These are phyloP conservation scores for Penicillium sp. DNA, from an alignment of 2,329 filamentous ascomycete genomes.

Conservation along the genomic window DNA sequence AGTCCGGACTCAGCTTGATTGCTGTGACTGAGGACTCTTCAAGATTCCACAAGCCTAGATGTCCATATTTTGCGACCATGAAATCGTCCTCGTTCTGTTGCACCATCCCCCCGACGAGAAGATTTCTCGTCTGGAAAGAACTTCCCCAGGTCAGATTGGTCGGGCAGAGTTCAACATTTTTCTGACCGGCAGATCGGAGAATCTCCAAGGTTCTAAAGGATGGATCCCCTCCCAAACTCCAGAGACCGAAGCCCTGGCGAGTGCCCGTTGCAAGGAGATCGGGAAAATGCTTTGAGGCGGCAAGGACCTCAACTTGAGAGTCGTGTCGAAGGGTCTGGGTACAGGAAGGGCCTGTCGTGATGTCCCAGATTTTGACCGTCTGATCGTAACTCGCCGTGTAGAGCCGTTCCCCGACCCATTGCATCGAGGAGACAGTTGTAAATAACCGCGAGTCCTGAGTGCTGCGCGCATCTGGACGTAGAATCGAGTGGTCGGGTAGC, in stretches of 20 bases:
- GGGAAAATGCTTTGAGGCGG: conserved; percentile 44
- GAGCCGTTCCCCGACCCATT: conserved; percentile 54
- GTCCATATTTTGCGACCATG: conserved; percentile 51
- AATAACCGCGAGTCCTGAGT: conserved; percentile 58
- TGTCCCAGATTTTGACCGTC: conserved; percentile 62
- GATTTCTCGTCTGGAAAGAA: conserved; percentile 39
- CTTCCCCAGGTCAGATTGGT: conserved; percentile 56
- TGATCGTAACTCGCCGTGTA: conserved; percentile 62
- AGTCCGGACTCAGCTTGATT: conserved; percentile 50
- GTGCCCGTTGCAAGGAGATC: conserved; percentile 55
- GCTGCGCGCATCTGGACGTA: conserved; percentile 46
- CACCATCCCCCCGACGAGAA: conserved; percentile 61
- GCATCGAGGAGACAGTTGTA: conserved; percentile 59
- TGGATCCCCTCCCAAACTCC: conserved; percentile 32
- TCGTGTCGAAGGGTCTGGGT: conserved; percentile 48
- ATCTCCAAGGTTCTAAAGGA: conserved; percentile 34
- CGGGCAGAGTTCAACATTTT: conserved; percentile 43
- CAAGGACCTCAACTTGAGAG: conserved; percentile 57
- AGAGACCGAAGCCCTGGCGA: conserved; percentile 41
- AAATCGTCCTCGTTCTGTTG: conserved; percentile 41
- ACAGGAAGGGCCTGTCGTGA: conserved; percentile 32
- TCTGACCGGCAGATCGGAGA: conserved; percentile 24
- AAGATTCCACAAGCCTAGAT: conserved; percentile 60
- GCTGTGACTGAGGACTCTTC: conserved; percentile 39
- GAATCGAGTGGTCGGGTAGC: conserved; percentile 57